Evolutionary conservation across 345 rosid genomes (phyloP), one percentile per base, ranked within the genome.

Genomic region (Hibiscus mutabilis): DNA sequence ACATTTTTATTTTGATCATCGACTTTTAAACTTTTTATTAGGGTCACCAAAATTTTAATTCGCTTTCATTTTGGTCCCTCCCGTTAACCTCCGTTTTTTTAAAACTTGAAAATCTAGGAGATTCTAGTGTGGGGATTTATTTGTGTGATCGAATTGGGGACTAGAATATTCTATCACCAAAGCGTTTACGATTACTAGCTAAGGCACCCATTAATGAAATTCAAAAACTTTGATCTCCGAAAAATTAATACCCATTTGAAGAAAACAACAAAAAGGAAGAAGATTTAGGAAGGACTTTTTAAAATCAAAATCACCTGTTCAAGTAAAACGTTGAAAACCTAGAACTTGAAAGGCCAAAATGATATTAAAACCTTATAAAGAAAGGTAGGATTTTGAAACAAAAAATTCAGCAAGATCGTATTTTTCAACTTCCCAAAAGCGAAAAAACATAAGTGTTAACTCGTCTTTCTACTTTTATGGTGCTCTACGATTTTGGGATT

Each of bases 131-230:
- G 69, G 64, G 37, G 47, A 27, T 59, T 56, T 76, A 58, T 25
- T 67, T 46, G 35, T 76, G 40, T 73, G 78, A 64, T 47, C 57
- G 51, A 56, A 70, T 78, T 37, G 75, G 52, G 61, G 70, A 76
- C 66, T 81, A 31, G 68, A 73, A 33, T 65, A 72, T 77, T 85
- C 91, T n/a, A 42, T 83, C 84, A 12, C 79, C 78, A 22, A 81
- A 77, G 10, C 91, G 91, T 76, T 91, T 86, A 57, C 88, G 82
- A 58, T 80, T 81, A 79, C 79, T 81, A 2, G 87, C 79, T 65
- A 69, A 68, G 42, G 87, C 92, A 71, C 88, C 93, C 98, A 90
- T 90, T 65, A 37, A 12, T 2, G 40, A 53, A 68, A 70, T 8
- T 71, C 53, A 63, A 46, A 70, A 73, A 70, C 42, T 57, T 13